A percentile compares a stretch with the other conserved stretches of the same genome.
phyloP scores from a whole-genome alignment of 768 basidiomycete genomes.

The Collybia nuda region DNA sequence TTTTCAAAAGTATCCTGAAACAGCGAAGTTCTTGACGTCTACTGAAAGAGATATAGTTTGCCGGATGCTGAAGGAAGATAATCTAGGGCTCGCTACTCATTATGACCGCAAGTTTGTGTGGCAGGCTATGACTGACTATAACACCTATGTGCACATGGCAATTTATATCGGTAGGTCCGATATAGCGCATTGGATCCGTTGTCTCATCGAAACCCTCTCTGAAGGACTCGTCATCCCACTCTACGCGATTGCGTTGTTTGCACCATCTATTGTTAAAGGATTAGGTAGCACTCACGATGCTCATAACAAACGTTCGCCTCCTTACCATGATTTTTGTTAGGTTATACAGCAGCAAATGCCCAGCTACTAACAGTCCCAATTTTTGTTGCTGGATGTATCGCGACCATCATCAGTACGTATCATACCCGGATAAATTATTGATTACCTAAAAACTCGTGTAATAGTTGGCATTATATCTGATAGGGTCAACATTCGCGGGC shows the following conservation, averaged over 20 bases:
- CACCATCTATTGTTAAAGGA: slow-evolving; percentile 47
- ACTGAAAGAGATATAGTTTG: slow-evolving; percentile 38
- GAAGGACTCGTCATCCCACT: slow-evolving; percentile 39
- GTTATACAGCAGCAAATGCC: slow-evolving; percentile 48
- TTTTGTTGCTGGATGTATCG: slow-evolving; percentile 45
- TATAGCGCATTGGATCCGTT: neutral
- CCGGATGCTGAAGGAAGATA: slow-evolving; percentile 42
- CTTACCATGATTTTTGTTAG: slow-evolving; percentile 4
- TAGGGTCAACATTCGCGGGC: slow-evolving; percentile 39
- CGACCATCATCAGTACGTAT: slow-evolving; percentile 31
- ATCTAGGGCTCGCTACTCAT: slow-evolving; percentile 42
- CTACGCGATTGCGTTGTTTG: slow-evolving; percentile 45
- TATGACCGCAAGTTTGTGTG: slow-evolving; percentile 43
- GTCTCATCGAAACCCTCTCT: neutral
- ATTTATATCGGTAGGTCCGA: slow-evolving; percentile 39
- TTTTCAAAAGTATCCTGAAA: slow-evolving; percentile 48
- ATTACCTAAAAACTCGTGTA: neutral
- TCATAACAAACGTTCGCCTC: neutral
- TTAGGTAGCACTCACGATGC: slow-evolving; percentile 23
- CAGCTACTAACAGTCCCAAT: slow-evolving; percentile 53
- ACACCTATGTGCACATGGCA: slow-evolving; percentile 35
- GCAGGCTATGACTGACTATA: slow-evolving; percentile 48
- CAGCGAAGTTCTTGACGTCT: slow-evolving; percentile 52
- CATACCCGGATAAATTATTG: neutral
- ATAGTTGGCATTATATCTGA: slow-evolving; percentile 41